Evolutionary conservation across 129 eudicot genomes (phyloP).

Genomic region (Solidago caesia): DNA sequence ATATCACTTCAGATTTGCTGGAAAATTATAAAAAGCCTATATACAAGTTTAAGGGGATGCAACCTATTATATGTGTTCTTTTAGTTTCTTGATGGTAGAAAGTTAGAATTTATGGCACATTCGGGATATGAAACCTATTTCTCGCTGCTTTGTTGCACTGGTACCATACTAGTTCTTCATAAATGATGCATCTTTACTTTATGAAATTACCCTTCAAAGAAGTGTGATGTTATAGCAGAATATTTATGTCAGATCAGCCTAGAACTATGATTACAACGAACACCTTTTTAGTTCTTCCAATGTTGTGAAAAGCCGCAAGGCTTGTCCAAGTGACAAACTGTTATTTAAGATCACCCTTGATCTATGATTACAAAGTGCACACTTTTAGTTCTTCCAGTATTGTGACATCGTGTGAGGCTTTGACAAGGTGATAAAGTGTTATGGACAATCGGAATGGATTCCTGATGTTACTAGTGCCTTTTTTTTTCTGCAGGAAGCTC

Average conservation of each 20-base stretch:
- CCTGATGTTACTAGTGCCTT: slow-evolving; percentile 7
- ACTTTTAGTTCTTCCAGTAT: slow-evolving; percentile 8
- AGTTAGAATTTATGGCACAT: slow-evolving; percentile 15
- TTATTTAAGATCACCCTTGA: background rate
- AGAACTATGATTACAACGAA: slow-evolving; percentile 1
- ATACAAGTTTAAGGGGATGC: slow-evolving; percentile 5
- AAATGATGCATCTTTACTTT: background rate
- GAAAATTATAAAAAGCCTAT: background rate
- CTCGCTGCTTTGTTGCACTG: background rate
- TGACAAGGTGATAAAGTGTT: background rate
- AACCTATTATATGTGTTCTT: background rate
- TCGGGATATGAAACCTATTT: slow-evolving; percentile 2
- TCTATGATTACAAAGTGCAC: background rate
- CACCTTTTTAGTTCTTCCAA: background rate
- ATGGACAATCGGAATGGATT: slow-evolving; percentile 2
- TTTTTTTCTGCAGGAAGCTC: slow-evolving; percentile 69
- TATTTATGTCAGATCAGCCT: slow-evolving; percentile 8
- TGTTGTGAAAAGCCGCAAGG: slow-evolving; percentile 3
- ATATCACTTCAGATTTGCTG: slow-evolving; percentile 10
- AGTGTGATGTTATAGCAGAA: background rate
- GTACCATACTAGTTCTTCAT: background rate
- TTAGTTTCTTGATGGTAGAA: slow-evolving; percentile 17
- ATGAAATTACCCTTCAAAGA: slow-evolving; percentile 15
- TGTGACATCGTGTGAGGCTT: slow-evolving; percentile 1
- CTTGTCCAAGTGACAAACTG: background rate